Conservation (phyloP, 306 rosid genomes). For the Castanospermum australe region DNA sequence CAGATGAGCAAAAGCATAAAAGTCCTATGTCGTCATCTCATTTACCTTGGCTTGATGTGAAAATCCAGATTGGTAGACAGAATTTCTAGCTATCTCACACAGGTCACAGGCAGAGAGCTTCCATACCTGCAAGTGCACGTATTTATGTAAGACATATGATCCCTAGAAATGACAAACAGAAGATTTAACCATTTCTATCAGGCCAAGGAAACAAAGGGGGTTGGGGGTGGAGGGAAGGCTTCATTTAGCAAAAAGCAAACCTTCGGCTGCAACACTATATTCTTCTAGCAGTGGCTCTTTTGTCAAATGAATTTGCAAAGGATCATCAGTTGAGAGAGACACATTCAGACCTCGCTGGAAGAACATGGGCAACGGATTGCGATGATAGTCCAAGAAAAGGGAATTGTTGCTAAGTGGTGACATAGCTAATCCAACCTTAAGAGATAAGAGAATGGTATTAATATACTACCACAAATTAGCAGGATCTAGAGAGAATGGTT, state of each 20-base stretch:
- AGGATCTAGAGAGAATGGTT: conserved; percentile 8
- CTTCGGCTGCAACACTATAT: conserved; percentile 54
- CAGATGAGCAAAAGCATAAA: not conserved
- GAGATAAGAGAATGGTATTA: conserved; percentile 6
- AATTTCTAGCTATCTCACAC: conserved; percentile 85
- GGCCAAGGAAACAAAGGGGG: not conserved
- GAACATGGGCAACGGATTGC: conserved; percentile 80
- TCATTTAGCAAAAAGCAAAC: conserved; percentile 15
- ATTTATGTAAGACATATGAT: conserved; percentile 1
- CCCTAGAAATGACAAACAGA: conserved; percentile 10
- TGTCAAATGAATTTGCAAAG: conserved; percentile 53
- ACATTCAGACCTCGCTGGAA: conserved; percentile 85
- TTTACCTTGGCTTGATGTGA: conserved; percentile 75
- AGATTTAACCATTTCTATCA: conserved; percentile 4
- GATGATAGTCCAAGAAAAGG: conserved; percentile 81
- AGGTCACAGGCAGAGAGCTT: conserved; percentile 84
- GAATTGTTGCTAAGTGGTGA: conserved; percentile 90
- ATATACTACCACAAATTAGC: not conserved
- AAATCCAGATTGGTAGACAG: conserved; percentile 93
- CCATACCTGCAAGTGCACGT: conserved; percentile 64
- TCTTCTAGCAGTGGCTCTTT: conserved; percentile 53
- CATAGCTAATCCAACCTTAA: conserved; percentile 73
- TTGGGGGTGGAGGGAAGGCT: not conserved
- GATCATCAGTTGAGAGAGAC: conserved; percentile 81
- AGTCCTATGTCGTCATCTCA: not conserved